Evolutionary conservation across 1,284 basidiomycete genomes (phyloP).

Genomic region (Meripilus lineatus): DNA sequence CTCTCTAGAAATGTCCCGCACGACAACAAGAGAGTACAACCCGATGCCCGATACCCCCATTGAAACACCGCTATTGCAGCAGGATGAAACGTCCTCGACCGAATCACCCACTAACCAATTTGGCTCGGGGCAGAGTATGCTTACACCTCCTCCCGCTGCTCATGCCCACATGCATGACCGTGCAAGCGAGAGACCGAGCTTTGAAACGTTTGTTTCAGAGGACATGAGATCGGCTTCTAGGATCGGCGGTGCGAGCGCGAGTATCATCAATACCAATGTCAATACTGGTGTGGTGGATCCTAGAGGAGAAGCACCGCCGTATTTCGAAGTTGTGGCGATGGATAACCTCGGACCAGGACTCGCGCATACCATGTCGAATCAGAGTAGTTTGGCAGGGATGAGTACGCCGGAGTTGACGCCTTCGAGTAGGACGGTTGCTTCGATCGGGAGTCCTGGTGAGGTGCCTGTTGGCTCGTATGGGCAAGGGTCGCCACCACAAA

Average conservation of each 20-base stretch:
- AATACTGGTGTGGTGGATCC: slow-evolving; percentile 23
- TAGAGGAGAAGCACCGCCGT: slow-evolving; percentile 59
- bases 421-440: no score
- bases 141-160: no score
- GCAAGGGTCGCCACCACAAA: no score
- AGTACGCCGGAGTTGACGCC: no score
- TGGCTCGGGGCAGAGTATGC: not conserved
- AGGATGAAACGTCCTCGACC: slow-evolving; percentile 10
- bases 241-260: not conserved
- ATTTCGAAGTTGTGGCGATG: slow-evolving; percentile 50
- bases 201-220: slow-evolving; percentile 18
- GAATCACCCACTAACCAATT: not conserved
- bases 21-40: slow-evolving; percentile 15
- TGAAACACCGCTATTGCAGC: slow-evolving; percentile 21
- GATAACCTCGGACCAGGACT: slow-evolving; percentile 9
- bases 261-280: not conserved
- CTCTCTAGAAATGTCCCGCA: slow-evolving; percentile 10
- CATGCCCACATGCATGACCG: no score
- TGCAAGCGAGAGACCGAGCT: slow-evolving; percentile 14
- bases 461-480: no score
- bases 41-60: slow-evolving; percentile 18
- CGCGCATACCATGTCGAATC: no score
- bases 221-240: slow-evolving; percentile 20
- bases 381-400: no score
- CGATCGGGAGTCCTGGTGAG: no score